Base-by-base conservation (phyloP, 768 basidiomycete genomes). In the Pleurotus sapidus region DNA sequence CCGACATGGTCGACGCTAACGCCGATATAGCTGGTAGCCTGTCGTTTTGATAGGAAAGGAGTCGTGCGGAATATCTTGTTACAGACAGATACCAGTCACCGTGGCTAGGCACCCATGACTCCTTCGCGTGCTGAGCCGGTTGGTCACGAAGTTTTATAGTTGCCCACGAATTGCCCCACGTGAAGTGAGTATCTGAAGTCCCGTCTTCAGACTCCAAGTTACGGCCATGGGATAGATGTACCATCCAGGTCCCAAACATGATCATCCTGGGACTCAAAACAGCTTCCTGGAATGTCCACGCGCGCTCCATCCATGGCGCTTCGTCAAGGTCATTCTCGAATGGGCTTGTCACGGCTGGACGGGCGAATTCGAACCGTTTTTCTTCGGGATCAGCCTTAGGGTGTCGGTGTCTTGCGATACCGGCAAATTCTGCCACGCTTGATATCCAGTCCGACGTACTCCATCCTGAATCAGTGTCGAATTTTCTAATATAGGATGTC, bases 231-330 rank as follows among this genome's bases (percentile, higher is more conserved):
- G 14, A 27, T 4, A 50, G 14, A 50, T 50, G 49, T 7, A 37
- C 49, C 49, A 50, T 50, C 27, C 24, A 15, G 5, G 14, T 30
- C 15, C 49, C 49, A 37, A 50, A 50, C 30, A 50, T 37, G 27
- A 50, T 17, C 49, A 50, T 50, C 49, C 49, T 50, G 5, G 49
- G 49, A 50, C 49, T 50, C 15, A 50, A 37, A 14, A 27, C 27
- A n/a, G 49, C 25, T 34, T 50, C 49, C 38, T 50, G 49, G 8
- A 50, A 50, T 34, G 49, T 50, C 49, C 49, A 50, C 15, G 49
- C 49, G 2, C 49, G 14, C 49, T 14, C n/a, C 14, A 34, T 37
- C 49, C 49, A 50, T 14, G 49, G 25, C 15, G 25, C 30, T 11
- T 27, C 11, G 24, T n/a, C 15, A n/a, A 50, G n/a, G 34, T 50